A percentile compares a stretch with the other conserved stretches of the same genome.
phyloP scores from a whole-genome alignment of 2,329 filamentous ascomycete genomes.

The Pseudohalonectria lignicola region DNA sequence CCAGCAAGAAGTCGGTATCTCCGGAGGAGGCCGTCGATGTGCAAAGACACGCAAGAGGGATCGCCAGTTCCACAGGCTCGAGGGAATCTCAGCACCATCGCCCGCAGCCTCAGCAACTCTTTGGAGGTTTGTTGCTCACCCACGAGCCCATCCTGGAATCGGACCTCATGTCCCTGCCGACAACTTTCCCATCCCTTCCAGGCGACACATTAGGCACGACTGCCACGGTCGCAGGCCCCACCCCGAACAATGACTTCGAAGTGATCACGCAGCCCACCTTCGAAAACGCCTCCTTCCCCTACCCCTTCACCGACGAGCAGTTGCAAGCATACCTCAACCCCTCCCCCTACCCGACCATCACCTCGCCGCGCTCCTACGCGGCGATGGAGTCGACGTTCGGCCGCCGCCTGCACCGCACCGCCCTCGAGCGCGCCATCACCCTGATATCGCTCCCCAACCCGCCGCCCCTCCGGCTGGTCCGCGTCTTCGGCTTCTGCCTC shows the following conservation, averaged over 20 bases:
- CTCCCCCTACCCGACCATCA: slow-evolving; percentile 19
- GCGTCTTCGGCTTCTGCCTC: slow-evolving; percentile 59
- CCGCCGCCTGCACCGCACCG: slow-evolving; percentile 53
- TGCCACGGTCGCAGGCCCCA: no score
- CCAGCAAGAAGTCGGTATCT: background rate
- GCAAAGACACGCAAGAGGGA: no score
- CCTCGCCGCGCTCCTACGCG: slow-evolving; percentile 41
- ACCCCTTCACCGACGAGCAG: slow-evolving; percentile 15
- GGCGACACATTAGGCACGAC: no score
- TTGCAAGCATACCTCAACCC: slow-evolving; percentile 3
- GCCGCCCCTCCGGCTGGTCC: slow-evolving; percentile 34
- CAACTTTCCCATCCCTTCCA: slow-evolving; percentile 7
- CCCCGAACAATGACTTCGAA: slow-evolving; percentile 24
- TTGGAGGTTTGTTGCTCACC: slow-evolving; percentile 15
- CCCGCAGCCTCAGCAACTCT: slow-evolving; percentile 7
- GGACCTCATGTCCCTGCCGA: slow-evolving; percentile 3
- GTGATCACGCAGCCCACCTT: slow-evolving; percentile 38
- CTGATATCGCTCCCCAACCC: slow-evolving; percentile 41
- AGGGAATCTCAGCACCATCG: background rate
- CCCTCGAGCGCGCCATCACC: slow-evolving; percentile 50
- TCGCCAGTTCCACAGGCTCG: no score
- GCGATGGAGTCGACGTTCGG: slow-evolving; percentile 58
- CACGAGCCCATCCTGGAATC: slow-evolving; percentile 9
- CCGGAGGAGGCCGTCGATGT: background rate
- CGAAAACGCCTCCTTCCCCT: slow-evolving; percentile 43